A percentile compares a stretch with the other conserved stretches of the same genome.
Conservation (phyloP, 148 eudicot species). For the Rhododendron vialii region DNA sequence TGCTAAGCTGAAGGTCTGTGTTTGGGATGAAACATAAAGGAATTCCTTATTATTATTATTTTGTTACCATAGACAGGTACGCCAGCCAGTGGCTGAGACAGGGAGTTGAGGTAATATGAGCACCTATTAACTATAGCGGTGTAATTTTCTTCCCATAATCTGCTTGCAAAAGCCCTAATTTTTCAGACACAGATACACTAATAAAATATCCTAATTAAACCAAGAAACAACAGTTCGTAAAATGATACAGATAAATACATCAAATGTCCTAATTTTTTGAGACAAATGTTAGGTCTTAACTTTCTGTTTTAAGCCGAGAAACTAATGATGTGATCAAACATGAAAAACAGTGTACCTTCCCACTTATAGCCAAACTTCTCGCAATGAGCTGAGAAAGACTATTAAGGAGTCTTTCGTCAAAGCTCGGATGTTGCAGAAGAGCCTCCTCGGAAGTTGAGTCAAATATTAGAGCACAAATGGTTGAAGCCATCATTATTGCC, state of each 20-base stretch:
- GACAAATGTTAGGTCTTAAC: neutral
- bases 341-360: constrained; percentile 41
- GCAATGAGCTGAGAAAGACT: constrained; percentile 51
- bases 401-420: constrained; percentile 33
- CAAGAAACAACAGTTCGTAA: neutral
- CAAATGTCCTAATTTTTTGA: neutral
- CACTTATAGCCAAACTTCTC: constrained; percentile 49
- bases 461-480: constrained; percentile 71
- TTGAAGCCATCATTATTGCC: constrained; percentile 78
- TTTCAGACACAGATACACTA: neutral
- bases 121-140: neutral
- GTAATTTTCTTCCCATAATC: neutral
- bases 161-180: neutral
- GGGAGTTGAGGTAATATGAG: neutral
- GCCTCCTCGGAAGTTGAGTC: constrained; percentile 64
- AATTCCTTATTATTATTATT: neutral
- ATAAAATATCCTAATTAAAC: neutral
- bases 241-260: neutral
- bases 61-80: neutral
- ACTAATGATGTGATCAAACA: neutral
- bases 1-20: neutral
- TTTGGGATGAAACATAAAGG: neutral
- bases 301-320: neutral
- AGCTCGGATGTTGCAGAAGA: constrained; percentile 51
- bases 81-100: neutral